Base-by-base conservation (phyloP, 1,139 yeast genomes). In the Tardiomyces blankii region DNA sequence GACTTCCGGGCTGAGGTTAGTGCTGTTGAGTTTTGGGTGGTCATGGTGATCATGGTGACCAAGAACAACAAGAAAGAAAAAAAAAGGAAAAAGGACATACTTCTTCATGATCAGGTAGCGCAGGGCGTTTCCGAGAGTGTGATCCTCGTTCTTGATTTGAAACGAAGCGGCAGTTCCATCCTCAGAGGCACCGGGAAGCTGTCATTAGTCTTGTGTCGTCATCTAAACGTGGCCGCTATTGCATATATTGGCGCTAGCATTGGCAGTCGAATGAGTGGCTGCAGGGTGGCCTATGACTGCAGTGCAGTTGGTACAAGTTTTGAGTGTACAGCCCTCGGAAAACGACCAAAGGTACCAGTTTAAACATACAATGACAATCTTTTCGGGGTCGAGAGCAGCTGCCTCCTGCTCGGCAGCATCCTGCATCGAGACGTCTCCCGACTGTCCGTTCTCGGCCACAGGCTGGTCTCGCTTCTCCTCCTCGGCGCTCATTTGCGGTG, bases 91-190 rank as follows among this genome's bases (percentile, higher is more conserved):
- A 25, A n/a, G 16, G 5, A 14, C 67, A 40, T 49, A 66, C 71
- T 91, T 91, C 68, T 89, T 89, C 96, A 91, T 88, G 57, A 91
- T 87, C 60, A 91, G 79, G 65, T 88, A 89, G 63, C 96, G 80
- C 49, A 91, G 74, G 4, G 97, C 85, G 62, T 91, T 91, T 23
- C 97, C 98, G 48, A 91, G 68, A 1, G 98, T 91, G 63, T 91
- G 98, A 65, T 91, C 97, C 65, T 91, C 98, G 55, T 88, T 93
- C 32, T 77, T 64, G 51, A 91, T 81, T 67, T 91, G 96, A 68
- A 91, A 93, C 2, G 96, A 86, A 0, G 95, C 96, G 28, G 95
- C 91, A 35, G 94, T 78, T 41, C 96, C 96, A 62, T 91, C 97
- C 53, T 86, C 94, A 1, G 95, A 75, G n/a, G 93, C 80, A 21